Conservation (phyloP, 805 yeast species). For the Saccharomycopsis sp. region DNA sequence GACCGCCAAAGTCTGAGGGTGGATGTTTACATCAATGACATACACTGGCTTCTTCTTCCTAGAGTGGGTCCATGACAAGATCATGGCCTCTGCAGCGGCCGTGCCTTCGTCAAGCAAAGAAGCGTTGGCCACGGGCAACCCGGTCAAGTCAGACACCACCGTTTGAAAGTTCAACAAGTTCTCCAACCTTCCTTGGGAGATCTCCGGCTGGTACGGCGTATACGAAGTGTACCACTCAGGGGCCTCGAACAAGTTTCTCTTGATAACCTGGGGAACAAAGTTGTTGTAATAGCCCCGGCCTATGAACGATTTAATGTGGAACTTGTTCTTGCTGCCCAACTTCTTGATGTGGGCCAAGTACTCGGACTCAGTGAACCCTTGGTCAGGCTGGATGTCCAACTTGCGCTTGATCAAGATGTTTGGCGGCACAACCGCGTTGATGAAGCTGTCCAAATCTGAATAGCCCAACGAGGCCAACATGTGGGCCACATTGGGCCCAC, state of each 20-base stretch:
- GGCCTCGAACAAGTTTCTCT: slow-evolving; percentile 81
- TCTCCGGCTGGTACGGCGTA: slow-evolving; percentile 98
- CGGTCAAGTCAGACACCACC: slow-evolving; percentile 82
- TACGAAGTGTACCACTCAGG: slow-evolving; percentile 99
- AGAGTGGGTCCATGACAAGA: slow-evolving; percentile 58
- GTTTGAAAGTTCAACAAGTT: slow-evolving; percentile 88
- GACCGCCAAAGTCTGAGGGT: slow-evolving; percentile 81
- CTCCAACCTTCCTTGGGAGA: slow-evolving; percentile 93
- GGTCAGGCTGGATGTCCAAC: slow-evolving; percentile 53
- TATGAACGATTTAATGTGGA: slow-evolving; percentile 60
- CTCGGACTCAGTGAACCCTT: slow-evolving; percentile 76
- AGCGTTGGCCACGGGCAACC: slow-evolving; percentile 90
- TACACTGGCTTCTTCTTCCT: slow-evolving; percentile 61
- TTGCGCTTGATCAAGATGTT: slow-evolving; percentile 63
- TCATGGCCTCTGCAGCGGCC: slow-evolving; percentile 96
- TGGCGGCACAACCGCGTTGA: slow-evolving; percentile 65
- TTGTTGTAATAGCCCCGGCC: slow-evolving; percentile 96
- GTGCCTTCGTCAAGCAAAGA: slow-evolving; percentile 94
- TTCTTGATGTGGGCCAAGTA: slow-evolving; percentile 59
- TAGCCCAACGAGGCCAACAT: slow-evolving; percentile 67
- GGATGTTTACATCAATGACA: slow-evolving; percentile 67
- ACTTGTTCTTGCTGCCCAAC: slow-evolving; percentile 66
- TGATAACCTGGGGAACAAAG: slow-evolving; percentile 80
- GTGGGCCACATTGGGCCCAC: slow-evolving; percentile 45
- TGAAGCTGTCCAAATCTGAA: slow-evolving; percentile 58